phyloP scores from a whole-genome alignment of 2,329 filamentous ascomycete species.

The Colletotrichum lentis region DNA sequence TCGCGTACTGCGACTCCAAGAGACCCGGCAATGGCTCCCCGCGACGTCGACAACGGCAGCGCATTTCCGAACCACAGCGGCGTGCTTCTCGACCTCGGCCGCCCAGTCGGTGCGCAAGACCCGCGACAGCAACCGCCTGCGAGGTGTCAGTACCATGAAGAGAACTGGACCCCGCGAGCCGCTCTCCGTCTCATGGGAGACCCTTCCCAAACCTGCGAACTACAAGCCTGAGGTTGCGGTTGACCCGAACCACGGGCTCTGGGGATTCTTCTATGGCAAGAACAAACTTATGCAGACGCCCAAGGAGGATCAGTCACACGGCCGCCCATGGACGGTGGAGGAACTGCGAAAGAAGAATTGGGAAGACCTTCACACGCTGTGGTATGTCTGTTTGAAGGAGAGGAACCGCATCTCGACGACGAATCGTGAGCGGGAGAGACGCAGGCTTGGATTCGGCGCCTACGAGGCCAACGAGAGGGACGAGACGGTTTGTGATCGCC shows the following conservation, averaged over 20 bases:
- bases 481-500: conserved; percentile 64
- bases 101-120: conserved; percentile 59
- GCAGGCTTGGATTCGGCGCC: conserved; percentile 77
- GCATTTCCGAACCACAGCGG: conserved; percentile 33
- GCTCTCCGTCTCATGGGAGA: conserved; percentile 76
- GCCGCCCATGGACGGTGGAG: conserved; percentile 82
- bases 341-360: conserved; percentile 90
- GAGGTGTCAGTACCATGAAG: conserved; percentile 83
- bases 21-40: conserved; percentile 24
- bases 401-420: conserved; percentile 88
- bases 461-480: conserved; percentile 72
- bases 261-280: conserved; percentile 84
- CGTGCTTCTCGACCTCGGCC: conserved; percentile 64
- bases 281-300: conserved; percentile 76
- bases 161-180: conserved; percentile 77
- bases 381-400: conserved; percentile 95
- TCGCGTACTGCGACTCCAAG: conserved; percentile 41
- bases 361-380: conserved; percentile 90
- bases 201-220: conserved; percentile 77
- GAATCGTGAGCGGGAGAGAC: conserved; percentile 70
- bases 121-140: conserved; percentile 79
- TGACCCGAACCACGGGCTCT: conserved; percentile 84
- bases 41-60: conserved; percentile 1
- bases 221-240: conserved; percentile 65
- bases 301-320: conserved; percentile 74